A percentile compares a stretch with the other conserved stretches of the same genome.
phyloP scores from a whole-genome alignment of 1,284 basidiomycete genomes.

The Apiotrichum mycotoxinovorans region DNA sequence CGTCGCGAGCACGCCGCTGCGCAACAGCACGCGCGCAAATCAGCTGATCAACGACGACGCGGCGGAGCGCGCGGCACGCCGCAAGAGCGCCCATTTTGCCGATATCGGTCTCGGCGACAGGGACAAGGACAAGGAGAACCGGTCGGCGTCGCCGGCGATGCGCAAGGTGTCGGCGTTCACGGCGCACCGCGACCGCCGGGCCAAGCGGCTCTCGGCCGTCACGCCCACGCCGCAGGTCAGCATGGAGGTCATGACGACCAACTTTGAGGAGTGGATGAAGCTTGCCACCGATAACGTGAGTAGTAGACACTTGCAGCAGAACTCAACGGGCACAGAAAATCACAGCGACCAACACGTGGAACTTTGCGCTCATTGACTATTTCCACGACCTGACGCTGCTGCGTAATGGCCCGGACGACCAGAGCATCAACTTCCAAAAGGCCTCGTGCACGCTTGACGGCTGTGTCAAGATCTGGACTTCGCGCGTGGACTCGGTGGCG shows the following conservation, averaged over 20 bases:
- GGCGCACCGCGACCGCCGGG: slow-evolving; percentile 22
- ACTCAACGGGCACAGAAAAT: slow-evolving; percentile 72
- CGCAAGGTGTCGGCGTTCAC: slow-evolving; percentile 33
- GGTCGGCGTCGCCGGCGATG: slow-evolving; percentile 2
- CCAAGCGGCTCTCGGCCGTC: slow-evolving; percentile 39
- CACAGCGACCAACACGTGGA: slow-evolving; percentile 96
- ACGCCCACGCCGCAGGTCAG: slow-evolving; percentile 35
- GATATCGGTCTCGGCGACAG: slow-evolving; percentile 17
- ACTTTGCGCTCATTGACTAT: slow-evolving; percentile 96
- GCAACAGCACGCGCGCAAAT: slow-evolving; percentile 11
- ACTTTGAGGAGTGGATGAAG: slow-evolving; percentile 99
- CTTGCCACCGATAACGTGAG: slow-evolving; percentile 96
- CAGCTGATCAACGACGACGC: slow-evolving; percentile 39
- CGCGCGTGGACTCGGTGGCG: slow-evolving; percentile 92
- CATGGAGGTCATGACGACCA: slow-evolving; percentile 76
- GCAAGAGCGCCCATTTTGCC: slow-evolving; percentile 42
- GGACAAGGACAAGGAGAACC: slow-evolving; percentile 16
- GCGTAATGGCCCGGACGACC: slow-evolving; percentile 82
- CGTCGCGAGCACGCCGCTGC: slow-evolving; percentile 7
- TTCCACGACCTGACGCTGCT: slow-evolving; percentile 99
- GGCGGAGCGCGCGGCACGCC: slow-evolving; percentile 38
- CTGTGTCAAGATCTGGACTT: slow-evolving; percentile 99
- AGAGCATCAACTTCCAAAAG: slow-evolving; percentile 92
- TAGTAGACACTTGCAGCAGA: slow-evolving; percentile 15
- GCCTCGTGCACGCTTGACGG: slow-evolving; percentile 96